Conservation (phyloP, 306 rosid genomes). For the Prunus fruticosa region DNA sequence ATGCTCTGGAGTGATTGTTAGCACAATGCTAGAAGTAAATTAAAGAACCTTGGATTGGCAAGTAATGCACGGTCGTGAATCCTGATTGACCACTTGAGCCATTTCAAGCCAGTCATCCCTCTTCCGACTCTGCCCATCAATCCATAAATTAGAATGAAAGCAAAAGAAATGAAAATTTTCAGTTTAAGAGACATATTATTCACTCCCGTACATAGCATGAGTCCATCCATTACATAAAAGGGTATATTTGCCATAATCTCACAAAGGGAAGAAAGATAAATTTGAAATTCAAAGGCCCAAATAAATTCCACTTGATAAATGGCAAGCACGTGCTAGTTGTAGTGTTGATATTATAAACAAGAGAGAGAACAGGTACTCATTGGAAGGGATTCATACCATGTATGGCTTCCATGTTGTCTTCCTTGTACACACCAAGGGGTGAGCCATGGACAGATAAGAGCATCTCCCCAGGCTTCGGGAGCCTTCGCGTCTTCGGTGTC, state of each 20-base stretch:
- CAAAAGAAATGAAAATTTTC: background rate
- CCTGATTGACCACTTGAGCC: background rate
- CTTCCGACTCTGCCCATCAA: constrained; percentile 9
- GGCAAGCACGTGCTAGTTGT: no score
- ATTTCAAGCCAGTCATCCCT: constrained; percentile 7
- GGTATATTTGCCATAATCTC: background rate
- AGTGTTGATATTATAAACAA: background rate
- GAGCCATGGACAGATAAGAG: constrained; percentile 91
- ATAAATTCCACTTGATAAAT: background rate
- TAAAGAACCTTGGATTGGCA: background rate
- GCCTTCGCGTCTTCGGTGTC: constrained; percentile 67
- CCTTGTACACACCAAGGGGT: constrained; percentile 83
- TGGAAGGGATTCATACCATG: constrained; percentile 42
- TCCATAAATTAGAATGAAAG: background rate
- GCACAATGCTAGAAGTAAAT: no score
- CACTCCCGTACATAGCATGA: background rate
- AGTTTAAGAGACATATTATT: background rate
- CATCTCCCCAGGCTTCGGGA: constrained; percentile 85
- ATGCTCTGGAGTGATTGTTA: no score
- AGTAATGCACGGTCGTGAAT: background rate
- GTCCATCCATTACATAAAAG: background rate
- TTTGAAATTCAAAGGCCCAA: background rate
- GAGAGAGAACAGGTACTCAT: background rate
- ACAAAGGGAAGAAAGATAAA: background rate
- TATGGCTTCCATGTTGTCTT: constrained; percentile 88